phyloP scores from a whole-genome alignment of 179 eudicot species.

The Sideroxylon spinosum region DNA sequence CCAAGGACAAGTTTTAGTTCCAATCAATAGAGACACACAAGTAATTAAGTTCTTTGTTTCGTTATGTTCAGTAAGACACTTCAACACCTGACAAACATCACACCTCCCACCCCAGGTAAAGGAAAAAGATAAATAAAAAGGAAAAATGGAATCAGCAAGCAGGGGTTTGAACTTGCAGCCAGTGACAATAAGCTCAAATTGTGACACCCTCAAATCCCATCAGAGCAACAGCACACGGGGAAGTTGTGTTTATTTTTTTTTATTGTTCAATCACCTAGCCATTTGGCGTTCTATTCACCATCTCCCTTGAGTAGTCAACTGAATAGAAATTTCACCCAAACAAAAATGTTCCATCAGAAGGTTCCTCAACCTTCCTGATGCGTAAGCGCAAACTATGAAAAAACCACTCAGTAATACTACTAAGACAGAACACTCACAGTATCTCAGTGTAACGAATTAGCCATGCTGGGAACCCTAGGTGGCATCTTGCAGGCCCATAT shows the following conservation, averaged over 20 bases:
- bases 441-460: constrained; percentile 88
- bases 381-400: not conserved
- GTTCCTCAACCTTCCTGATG: too few relatives aligned
- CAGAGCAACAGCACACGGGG: not conserved
- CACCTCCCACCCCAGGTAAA: not conserved
- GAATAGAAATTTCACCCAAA: not conserved
- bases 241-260: not conserved
- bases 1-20: not conserved
- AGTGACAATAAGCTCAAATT: not conserved
- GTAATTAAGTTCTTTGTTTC: constrained; percentile 3
- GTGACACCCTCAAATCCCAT: constrained; percentile 6
- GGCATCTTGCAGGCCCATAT: constrained; percentile 81
- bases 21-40: not conserved
- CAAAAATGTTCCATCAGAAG: not conserved
- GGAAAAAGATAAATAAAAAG: too few relatives aligned
- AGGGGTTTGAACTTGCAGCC: constrained; percentile 4
- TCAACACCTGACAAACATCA: not conserved
- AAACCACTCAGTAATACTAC: not conserved
- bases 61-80: not conserved
- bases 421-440: constrained; percentile 53
- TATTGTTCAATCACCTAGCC: not conserved
- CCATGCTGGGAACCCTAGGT: constrained; percentile 94
- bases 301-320: not conserved
- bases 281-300: not conserved
- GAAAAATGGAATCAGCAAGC: not conserved